phyloP scores from a whole-genome alignment of 169 alveolate genomes.

The Sarcocystis neurona region DNA sequence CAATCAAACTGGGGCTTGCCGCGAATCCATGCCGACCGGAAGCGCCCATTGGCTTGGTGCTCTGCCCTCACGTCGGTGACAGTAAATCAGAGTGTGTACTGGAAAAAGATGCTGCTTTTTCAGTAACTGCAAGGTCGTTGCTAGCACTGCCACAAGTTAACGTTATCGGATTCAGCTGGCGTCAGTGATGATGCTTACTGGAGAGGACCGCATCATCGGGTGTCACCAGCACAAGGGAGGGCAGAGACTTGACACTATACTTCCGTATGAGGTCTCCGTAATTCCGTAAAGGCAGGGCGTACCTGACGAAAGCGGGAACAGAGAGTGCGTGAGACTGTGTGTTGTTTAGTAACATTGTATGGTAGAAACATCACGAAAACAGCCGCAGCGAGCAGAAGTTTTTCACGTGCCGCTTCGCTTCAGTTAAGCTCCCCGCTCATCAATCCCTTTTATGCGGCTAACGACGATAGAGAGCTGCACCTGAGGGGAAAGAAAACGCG shows the following conservation, averaged over 20 bases:
- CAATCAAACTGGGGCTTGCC: not conserved
- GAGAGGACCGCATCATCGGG: slow-evolving; percentile 43
- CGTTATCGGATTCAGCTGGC: not conserved
- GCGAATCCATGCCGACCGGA: not conserved
- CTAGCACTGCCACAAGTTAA: not conserved
- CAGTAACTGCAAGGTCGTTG: not conserved
- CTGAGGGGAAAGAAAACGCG: not conserved
- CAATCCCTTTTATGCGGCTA: no score
- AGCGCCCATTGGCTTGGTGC: no score
- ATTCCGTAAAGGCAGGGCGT: slow-evolving; percentile 38
- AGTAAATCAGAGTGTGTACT: not conserved
- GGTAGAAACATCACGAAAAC: no score
- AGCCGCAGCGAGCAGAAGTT: no score
- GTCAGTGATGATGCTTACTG: not conserved
- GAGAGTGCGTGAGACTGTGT: not conserved
- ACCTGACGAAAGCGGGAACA: slow-evolving; percentile 30
- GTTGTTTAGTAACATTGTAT: no score
- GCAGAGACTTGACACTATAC: slow-evolving; percentile 28
- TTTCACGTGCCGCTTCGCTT: no score
- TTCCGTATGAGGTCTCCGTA: slow-evolving; percentile 21
- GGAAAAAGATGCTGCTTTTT: not conserved
- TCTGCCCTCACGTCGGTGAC: no score
- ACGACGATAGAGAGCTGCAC: not conserved
- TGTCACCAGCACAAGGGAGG: slow-evolving; percentile 24
- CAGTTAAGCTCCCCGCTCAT: no score